Evolutionary conservation across 495 filamentous ascomycete species (phyloP), one percentile per base, ranked within the genome.

Genomic region (Penicillium silybi): DNA sequence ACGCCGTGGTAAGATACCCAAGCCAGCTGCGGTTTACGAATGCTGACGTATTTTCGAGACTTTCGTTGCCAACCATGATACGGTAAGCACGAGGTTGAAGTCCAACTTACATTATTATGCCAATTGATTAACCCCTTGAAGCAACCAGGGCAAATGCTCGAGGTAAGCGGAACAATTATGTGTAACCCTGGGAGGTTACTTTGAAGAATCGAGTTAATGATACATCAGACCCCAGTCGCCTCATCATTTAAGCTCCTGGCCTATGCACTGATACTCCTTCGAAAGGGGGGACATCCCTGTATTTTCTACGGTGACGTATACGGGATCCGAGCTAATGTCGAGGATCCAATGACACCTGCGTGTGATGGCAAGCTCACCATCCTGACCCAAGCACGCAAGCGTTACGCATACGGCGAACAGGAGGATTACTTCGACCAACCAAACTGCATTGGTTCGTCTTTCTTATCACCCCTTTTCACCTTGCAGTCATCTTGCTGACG

Each of bases 231-330:
- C 8, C 74, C 72, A 5, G 73, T 86, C 8, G 64, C 75, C 6
- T 58, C 67, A 3, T 77, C 74, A 59, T 86, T 85, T 71, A 80
- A 84, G 54, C 74, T 80, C 2, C 64, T 84, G 10, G 80, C 80
- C 25, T 83, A 86, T 53, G 66, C 80, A 7, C 68, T 85, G 32
- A 89, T 88, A 48, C 80, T 90, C 15, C 79, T 89, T 17, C 82
- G 85, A 19, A 61, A 73, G 34, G 64, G 74, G 11, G 86, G 86
- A 29, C 85, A 84, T 50, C 87, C 87, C 0, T 89, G 85, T 54
- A 56, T 88, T 44, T 91, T 87, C 62, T 90, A 85, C 60, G 86
- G 86, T 26, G 87, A 91, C 55, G 56, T 90, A 9, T 90, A 88
- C 61, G 86, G 86, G n/a, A 82, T 85, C 52, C 65, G 75, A 52